These are phyloP conservation scores for Penicillium sp. DNA, from an alignment of 2,329 filamentous ascomycete genomes.

Conservation along the genomic window DNA sequence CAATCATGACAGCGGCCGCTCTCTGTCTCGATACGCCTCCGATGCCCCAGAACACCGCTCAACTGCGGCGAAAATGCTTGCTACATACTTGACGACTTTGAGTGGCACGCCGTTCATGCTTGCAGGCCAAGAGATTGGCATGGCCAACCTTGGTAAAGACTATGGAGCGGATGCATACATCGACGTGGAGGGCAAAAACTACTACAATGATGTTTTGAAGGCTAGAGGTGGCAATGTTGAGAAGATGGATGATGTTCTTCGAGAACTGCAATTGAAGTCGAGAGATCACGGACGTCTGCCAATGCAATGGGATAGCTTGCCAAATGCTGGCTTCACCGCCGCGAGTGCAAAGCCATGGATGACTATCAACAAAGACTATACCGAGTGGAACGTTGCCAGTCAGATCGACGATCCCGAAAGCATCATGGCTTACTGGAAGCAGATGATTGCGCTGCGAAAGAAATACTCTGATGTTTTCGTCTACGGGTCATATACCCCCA, in stretches of 20 bases:
- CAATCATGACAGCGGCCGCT: constrained; percentile 59
- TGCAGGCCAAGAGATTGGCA: constrained; percentile 26
- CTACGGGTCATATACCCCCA: constrained; percentile 3
- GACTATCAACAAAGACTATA: constrained; percentile 66
- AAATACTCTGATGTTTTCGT: constrained; percentile 52
- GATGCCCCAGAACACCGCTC: constrained; percentile 34
- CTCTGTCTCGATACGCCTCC: constrained; percentile 57
- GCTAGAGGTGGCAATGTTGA: constrained; percentile 10
- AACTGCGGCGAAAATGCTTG: background rate
- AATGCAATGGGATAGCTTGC: constrained; percentile 66
- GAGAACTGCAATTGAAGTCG: constrained; percentile 21
- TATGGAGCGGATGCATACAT: constrained; percentile 19
- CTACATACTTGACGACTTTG: constrained; percentile 48
- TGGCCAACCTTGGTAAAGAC: constrained; percentile 21
- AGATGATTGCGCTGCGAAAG: constrained; percentile 61
- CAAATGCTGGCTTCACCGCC: constrained; percentile 65
- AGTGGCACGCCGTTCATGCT: constrained; percentile 24
- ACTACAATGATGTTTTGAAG: constrained; percentile 21
- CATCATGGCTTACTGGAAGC: constrained; percentile 64
- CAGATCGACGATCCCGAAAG: constrained; percentile 41
- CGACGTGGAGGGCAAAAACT: constrained; percentile 23
- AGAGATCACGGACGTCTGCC: constrained; percentile 68
- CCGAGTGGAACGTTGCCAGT: constrained; percentile 62
- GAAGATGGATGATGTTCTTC: constrained; percentile 21
- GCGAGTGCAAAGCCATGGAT: constrained; percentile 64